Evolutionary conservation across 495 filamentous ascomycete genomes (phyloP), one percentile per base, ranked within the genome.

Genomic region (Glutinoglossum americanum): DNA sequence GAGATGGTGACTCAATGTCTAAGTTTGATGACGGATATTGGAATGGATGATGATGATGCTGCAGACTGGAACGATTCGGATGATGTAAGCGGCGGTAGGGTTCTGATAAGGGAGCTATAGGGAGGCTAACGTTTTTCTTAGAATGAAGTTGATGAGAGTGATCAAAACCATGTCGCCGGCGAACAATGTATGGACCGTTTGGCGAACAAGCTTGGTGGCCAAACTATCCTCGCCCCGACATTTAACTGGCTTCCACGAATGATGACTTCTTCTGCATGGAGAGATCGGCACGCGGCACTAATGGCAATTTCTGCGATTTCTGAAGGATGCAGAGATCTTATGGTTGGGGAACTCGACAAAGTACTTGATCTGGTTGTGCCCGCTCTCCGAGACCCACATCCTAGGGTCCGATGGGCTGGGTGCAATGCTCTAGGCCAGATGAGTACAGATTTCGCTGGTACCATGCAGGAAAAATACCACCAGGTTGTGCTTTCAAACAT

Each of bases 261-360:
- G 93, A 92, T 97, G 80, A 85, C 81, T 27, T 97, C 93, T 19
- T 82, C 85, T 59, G 79, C 85, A 45, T 99, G 93, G 93, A 81
- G 87, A 64, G 92, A 99, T 68, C 80, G 90, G 48, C 93, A 99
- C 67, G 93, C 93, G 9, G 92, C 93, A 58, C 80, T 99, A 56
- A 99, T 99, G 93, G 93, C 93, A 9, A 94, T 99, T 56, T 97
- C 93, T 21, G 93, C 93, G 59, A 99, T 99, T 61, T 97, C 93
- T 0, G 93, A 99, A 69, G 93, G 93, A 23, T 99, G 93, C 64
- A 80, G 87, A 56, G 93, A 97, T 26, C 74, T 95, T 60, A 99
- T 99, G 93, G 77, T 90, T 57, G 85, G 84, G 51, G 90, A 99
- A 66, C 74, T 99, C 3, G 85, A 86, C 65, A 87, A 95, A 66